Evolutionary conservation across 768 basidiomycete genomes (phyloP), one percentile per base, ranked within the genome.

Genomic region (Leccinum broughii): DNA sequence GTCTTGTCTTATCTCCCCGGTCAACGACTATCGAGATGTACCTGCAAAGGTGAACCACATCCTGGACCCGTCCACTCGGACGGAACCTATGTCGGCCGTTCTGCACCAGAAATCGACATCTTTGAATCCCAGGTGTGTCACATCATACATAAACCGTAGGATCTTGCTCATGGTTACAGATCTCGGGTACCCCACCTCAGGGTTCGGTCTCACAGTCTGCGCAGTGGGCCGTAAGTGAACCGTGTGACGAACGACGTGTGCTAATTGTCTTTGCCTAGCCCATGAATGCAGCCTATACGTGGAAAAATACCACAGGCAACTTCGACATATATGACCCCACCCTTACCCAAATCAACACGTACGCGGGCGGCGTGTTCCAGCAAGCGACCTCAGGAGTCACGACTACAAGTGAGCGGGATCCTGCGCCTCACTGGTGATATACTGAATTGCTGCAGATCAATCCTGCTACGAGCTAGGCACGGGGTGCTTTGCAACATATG

Each of bases 101-200:
- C 88, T 30, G 90, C 93, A 4, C 93, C 93, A 2, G 94, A 96
- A 74, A 94, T 96, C 46, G 94, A 96, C 78, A 79, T 94, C 30
- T 87, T 95, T 69, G 94, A 95, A 77, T 89, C 93, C 7, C 86
- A 87, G 75, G 88, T 86, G 58, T 74, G 71, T 55, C 46, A 17
- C 24, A 7, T 44, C 35, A 41, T 39, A 5, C 56, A 57, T 48
- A 2, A 54, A 39, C 14, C 28, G 30, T 22, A 15, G n/a, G 17
- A 32, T 53, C 20, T 61, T 51, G 11, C 59, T 55, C 52, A 58
- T 57, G 74, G 71, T 35, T 15, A 65, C 76, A 78, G 75, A n/a
- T 76, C 30, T 70, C 76, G 8, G 71, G 72, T 3, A 65, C 76
- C 13, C 71, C 77, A 14, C 59, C 70, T 77, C 17, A 60, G 11